A percentile compares a stretch with the other conserved stretches of the same genome.
Conservation (phyloP, 768 basidiomycete species). For the Termitomyces sp. region DNA sequence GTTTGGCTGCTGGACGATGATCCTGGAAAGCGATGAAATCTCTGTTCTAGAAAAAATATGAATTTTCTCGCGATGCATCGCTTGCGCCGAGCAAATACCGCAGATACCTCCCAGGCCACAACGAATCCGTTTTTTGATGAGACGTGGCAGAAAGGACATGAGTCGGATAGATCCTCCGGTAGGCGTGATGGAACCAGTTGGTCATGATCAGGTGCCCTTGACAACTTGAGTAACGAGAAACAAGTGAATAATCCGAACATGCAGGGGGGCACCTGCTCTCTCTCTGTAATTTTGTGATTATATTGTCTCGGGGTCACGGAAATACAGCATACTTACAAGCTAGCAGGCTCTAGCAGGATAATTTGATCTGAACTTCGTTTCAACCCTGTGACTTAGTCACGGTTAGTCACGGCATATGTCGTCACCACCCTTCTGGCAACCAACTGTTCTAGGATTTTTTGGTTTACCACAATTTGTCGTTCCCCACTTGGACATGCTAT, state of each 20-base stretch:
- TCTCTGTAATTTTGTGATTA: no score
- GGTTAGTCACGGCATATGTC: neutral
- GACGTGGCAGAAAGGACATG: conserved; percentile 41
- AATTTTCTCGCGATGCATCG: neutral
- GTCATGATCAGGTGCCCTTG: conserved; percentile 3
- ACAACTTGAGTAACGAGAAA: conserved; percentile 6
- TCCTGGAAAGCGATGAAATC: conserved; percentile 49
- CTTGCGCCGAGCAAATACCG: no score
- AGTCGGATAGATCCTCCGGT: neutral
- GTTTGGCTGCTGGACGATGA: conserved; percentile 37
- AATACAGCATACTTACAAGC: neutral
- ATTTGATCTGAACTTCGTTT: neutral
- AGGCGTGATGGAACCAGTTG: neutral
- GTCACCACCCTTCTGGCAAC: neutral
- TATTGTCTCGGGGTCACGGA: neutral
- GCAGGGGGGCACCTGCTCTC: neutral
- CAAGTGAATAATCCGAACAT: conserved; percentile 7
- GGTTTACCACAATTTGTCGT: neutral
- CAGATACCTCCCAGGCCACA: conserved; percentile 41
- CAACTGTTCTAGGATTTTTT: neutral
- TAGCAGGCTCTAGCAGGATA: no score
- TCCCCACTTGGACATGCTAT: neutral
- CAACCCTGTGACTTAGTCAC: neutral
- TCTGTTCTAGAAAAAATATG: conserved; percentile 29
- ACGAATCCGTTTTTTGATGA: conserved; percentile 36